A percentile compares a stretch with the other conserved stretches of the same genome.
Conservation (phyloP, 176 grass and related monocot genomes). For the Canna indica region DNA sequence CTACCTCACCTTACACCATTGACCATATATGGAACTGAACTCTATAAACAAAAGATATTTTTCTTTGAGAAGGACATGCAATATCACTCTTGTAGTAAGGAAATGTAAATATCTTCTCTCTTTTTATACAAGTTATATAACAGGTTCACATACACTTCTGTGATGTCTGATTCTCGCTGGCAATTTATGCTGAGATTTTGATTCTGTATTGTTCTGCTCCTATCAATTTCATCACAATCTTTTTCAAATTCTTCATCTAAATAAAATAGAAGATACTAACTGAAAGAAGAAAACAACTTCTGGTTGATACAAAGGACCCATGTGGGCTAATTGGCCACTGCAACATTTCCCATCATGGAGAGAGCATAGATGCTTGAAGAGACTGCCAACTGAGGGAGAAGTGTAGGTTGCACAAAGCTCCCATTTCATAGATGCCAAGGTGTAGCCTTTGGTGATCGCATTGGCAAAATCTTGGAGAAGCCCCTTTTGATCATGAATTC, state of each 20-base stretch:
- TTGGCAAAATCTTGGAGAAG: too few relatives aligned
- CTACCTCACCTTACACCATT: too few relatives aligned
- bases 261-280: not conserved
- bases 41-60: too few relatives aligned
- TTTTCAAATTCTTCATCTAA: not conserved
- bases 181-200: not conserved
- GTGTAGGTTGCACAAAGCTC: not conserved
- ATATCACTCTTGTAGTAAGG: too few relatives aligned
- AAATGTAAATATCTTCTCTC: too few relatives aligned
- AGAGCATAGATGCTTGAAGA: constrained; percentile 2
- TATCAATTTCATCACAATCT: not conserved
- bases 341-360: not conserved
- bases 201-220: not conserved
- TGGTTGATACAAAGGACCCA: not conserved
- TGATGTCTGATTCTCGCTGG: not conserved
- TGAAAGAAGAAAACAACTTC: not conserved
- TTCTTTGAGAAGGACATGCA: too few relatives aligned
- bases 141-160: too few relatives aligned
- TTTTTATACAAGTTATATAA: too few relatives aligned
- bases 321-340: not conserved
- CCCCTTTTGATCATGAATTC: too few relatives aligned
- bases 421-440: not conserved
- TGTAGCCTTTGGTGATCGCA: too few relatives aligned
- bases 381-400: not conserved
- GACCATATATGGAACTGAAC: too few relatives aligned